Evolutionary conservation across 179 eudicot species (phyloP).

Genomic region (Vitellaria paradoxa): DNA sequence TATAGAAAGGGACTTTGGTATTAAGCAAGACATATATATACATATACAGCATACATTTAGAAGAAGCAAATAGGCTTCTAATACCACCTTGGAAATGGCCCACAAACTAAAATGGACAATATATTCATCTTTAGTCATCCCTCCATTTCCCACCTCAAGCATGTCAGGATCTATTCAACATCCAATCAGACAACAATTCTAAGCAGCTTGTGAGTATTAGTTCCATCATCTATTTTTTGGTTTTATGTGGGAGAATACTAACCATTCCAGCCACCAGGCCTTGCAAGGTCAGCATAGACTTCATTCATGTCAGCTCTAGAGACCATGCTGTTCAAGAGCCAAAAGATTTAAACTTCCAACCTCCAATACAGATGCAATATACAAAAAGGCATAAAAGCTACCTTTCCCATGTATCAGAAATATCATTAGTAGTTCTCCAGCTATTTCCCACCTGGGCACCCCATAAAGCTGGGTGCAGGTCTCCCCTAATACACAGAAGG

Average conservation of each 20-base stretch:
- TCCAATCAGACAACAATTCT: not conserved
- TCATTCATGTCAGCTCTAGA: constrained; percentile 75
- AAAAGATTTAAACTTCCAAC: not conserved
- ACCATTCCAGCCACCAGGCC: constrained; percentile 99
- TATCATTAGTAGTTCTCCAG: constrained; percentile 92
- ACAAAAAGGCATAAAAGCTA: constrained; percentile 17
- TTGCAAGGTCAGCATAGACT: constrained; percentile 62
- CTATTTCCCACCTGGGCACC: constrained; percentile 74
- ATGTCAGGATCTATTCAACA: constrained; percentile 72
- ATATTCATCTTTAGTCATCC: constrained; percentile 72
- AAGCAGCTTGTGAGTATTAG: not conserved
- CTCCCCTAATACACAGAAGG: constrained; percentile 56
- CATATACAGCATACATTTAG: too few species aligned
- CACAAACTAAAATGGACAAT: constrained; percentile 81
- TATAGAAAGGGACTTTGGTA: not conserved
- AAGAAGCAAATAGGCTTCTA: too few species aligned
- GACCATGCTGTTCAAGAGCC: constrained; percentile 55
- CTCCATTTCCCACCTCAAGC: constrained; percentile 97
- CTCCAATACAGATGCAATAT: not conserved
- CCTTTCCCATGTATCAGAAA: constrained; percentile 75
- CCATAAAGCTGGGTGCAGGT: constrained; percentile 95
- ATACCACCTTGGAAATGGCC: constrained; percentile 52
- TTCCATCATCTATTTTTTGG: not conserved
- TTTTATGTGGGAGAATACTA: constrained; percentile 10
- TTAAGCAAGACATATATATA: not conserved